These are phyloP conservation scores for Monilinia aucupariae DNA, from an alignment of 2,329 filamentous ascomycete genomes.

Conservation along the genomic window DNA sequence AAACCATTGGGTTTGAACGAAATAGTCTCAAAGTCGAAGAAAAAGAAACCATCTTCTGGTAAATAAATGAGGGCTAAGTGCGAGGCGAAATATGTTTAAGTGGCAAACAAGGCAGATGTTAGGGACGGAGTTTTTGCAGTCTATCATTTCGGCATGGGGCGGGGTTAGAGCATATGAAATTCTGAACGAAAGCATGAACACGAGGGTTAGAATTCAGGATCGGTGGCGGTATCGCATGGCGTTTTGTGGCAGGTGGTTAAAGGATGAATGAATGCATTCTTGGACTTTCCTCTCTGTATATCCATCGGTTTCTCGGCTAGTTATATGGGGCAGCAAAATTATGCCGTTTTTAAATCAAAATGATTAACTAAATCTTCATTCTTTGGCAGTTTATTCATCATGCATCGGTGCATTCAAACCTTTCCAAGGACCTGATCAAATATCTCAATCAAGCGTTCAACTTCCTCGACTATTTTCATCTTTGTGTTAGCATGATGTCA, in stretches of 20 bases:
- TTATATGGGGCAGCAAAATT: background rate
- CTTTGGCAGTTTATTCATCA: background rate
- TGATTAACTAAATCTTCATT: background rate
- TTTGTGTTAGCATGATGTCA: constrained; percentile 17
- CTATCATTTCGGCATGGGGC: constrained; percentile 4
- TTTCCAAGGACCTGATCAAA: constrained; percentile 40
- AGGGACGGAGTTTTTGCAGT: background rate
- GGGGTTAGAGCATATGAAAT: background rate
- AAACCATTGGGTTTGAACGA: constrained; percentile 6
- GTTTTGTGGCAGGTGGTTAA: constrained; percentile 5
- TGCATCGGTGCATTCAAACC: background rate
- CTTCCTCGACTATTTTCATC: constrained; percentile 47
- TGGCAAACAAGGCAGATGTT: background rate
- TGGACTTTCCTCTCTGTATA: background rate
- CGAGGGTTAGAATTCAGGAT: constrained; percentile 7
- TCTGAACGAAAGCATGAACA: constrained; percentile 10
- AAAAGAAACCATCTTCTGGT: constrained; percentile 36
- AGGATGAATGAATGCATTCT: background rate
- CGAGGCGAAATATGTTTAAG: background rate
- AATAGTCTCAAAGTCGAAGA: constrained; percentile 29
- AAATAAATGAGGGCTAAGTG: background rate
- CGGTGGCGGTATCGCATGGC: constrained; percentile 6
- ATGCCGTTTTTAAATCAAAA: background rate
- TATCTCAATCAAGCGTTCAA: constrained; percentile 46
- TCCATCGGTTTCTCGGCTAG: background rate